These are phyloP conservation scores for Acidiella bohemica DNA, from an alignment of 495 filamentous ascomycete genomes.

Conservation along the genomic window DNA sequence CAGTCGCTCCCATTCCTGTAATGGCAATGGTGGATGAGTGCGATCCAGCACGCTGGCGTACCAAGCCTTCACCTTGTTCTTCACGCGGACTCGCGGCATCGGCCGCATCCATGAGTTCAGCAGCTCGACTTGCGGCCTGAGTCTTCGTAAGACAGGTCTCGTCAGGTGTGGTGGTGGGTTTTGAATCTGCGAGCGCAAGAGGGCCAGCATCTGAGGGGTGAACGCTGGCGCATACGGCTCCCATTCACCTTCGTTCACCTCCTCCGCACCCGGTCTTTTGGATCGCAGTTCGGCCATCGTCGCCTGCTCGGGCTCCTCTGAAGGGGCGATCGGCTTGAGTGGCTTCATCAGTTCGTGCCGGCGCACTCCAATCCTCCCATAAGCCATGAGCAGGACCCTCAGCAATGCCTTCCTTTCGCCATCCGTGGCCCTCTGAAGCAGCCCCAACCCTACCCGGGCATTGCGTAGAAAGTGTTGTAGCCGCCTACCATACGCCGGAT, in stretches of 20 bases:
- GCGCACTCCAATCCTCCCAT: conserved; percentile 61
- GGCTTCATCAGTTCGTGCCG: conserved; percentile 45
- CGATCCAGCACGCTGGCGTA: conserved; percentile 42
- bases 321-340: conserved; percentile 24
- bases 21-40: conserved; percentile 59
- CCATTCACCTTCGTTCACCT: conserved; percentile 1
- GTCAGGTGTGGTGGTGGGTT: conserved; percentile 5
- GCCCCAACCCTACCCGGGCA: conserved; percentile 27
- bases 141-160: conserved; percentile 15
- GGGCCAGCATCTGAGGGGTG: conserved; percentile 13
- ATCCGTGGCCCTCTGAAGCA: conserved; percentile 46
- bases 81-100: conserved; percentile 36
- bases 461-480: conserved; percentile 10
- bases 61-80: conserved; percentile 47
- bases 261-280: background rate
- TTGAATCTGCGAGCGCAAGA: conserved; percentile 9
- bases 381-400: conserved; percentile 50
- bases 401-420: conserved; percentile 50
- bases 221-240: conserved; percentile 5
- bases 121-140: conserved; percentile 42
- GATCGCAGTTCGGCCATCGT: background rate
- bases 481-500: conserved; percentile 1
- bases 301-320: background rate
- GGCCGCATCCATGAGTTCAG: conserved; percentile 51
- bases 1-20: conserved; percentile 50